phyloP scores from a whole-genome alignment of 2,329 filamentous ascomycete species.

The Phoma sp. region DNA sequence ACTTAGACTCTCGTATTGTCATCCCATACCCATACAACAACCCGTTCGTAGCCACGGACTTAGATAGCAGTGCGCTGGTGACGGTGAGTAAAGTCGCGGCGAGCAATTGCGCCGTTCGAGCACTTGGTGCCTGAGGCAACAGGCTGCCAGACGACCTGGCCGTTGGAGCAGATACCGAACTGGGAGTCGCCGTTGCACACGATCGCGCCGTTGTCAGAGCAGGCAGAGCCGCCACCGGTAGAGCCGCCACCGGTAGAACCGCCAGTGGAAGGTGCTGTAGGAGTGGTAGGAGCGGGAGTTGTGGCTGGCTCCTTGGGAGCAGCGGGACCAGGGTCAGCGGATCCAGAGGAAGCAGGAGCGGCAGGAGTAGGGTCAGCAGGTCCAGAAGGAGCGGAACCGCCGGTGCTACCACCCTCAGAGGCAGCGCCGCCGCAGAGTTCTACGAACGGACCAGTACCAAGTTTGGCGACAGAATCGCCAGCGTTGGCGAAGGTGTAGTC shows the following conservation, averaged over 20 bases:
- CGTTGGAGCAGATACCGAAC: conserved; percentile 52
- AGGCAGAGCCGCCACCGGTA: conserved; percentile 22
- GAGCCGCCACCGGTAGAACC: conserved; percentile 8
- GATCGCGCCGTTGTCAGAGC: conserved; percentile 44
- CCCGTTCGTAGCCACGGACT: neutral
- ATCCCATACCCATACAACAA: neutral
- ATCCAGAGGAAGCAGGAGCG: conserved; percentile 3
- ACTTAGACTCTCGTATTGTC: neutral
- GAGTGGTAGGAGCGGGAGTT: conserved; percentile 5
- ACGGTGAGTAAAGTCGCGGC: conserved; percentile 34
- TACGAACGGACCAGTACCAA: conserved; percentile 31
- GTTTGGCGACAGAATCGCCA: conserved; percentile 59
- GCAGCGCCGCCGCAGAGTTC: conserved; percentile 33
- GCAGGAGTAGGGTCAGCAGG: conserved; percentile 12
- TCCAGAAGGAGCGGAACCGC: conserved; percentile 11
- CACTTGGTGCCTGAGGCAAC: conserved; percentile 54
- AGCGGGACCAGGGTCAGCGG: conserved; percentile 8
- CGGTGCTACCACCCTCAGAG: conserved; percentile 6
- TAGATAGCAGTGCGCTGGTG: conserved; percentile 22
- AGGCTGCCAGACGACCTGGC: conserved; percentile 46
- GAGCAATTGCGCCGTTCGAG: conserved; percentile 44
- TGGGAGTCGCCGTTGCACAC: conserved; percentile 46
- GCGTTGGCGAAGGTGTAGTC: conserved; percentile 66
- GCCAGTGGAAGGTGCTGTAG: neutral
- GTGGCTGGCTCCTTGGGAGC: conserved; percentile 1